phyloP scores from a whole-genome alignment of 805 yeast species.

The Lachancea fermentati region DNA sequence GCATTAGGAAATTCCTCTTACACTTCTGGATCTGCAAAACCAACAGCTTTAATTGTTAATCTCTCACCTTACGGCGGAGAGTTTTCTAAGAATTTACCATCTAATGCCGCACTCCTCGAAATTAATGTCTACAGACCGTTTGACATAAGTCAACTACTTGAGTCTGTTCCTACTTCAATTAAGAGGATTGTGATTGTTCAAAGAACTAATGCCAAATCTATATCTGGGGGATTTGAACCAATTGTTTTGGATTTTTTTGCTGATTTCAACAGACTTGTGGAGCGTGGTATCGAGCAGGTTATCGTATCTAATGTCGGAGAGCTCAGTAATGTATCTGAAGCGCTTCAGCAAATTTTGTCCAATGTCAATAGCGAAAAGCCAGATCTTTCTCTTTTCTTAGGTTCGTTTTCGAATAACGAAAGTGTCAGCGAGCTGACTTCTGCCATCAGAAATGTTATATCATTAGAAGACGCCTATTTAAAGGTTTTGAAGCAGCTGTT shows the following conservation, averaged over 20 bases:
- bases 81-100: slow-evolving; percentile 36
- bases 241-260: slow-evolving; percentile 71
- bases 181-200: slow-evolving; percentile 64
- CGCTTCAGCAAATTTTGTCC: slow-evolving; percentile 43
- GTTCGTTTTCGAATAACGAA: slow-evolving; percentile 27
- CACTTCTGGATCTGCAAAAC: slow-evolving; percentile 27
- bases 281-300: slow-evolving; percentile 43
- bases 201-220: slow-evolving; percentile 34
- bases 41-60: slow-evolving; percentile 49
- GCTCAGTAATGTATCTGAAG: slow-evolving; percentile 25
- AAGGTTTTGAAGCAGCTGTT: slow-evolving; percentile 70
- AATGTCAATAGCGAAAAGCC: slow-evolving; percentile 53
- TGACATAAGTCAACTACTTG: slow-evolving; percentile 44
- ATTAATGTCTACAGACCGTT: slow-evolving; percentile 74
- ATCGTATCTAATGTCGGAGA: slow-evolving; percentile 47
- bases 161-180: slow-evolving; percentile 48
- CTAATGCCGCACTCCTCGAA: slow-evolving; percentile 38
- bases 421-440: slow-evolving; percentile 11
- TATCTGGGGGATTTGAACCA: slow-evolving; percentile 52
- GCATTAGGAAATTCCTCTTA: slow-evolving; percentile 21
- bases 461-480: slow-evolving; percentile 69
- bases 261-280: slow-evolving; percentile 42
- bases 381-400: slow-evolving; percentile 57
- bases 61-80: slow-evolving; percentile 53
- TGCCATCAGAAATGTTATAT: slow-evolving; percentile 39